Base-by-base conservation (phyloP, 2,329 filamentous ascomycete genomes). In the Phoma sp. region DNA sequence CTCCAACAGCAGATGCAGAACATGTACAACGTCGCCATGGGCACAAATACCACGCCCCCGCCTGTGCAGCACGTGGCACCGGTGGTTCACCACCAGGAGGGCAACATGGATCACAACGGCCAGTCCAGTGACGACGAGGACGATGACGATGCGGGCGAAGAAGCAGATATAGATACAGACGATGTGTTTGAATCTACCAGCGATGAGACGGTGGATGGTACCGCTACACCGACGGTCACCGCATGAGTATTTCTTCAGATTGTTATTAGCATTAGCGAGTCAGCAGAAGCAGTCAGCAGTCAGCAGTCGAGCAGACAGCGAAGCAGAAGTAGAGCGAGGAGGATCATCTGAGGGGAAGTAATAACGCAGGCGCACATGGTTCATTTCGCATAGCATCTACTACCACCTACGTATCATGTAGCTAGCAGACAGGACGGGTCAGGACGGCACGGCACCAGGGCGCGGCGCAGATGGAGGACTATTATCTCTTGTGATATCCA, bases 131-230 rank as follows among this genome's bases (percentile, higher is more conserved):
- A 30, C 6, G 38, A 34, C 6, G 38, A 34, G 20, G 21, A 42
- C 11, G 50, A 47, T 7, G 14, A 30, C 7, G 65, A 67, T 18
- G 65, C 65, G 2, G 68, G 55, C 0, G 67, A 65, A 5, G 68
- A 73, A 37, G 64, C 59, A 5, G 65, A 68, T 42, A 46, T 67
- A 14, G 68, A 71, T 17, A 66, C 59, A 1, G 69, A 72, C 6
- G 67, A 65, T 6, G 56, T 67, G 10, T 62, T 67, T 21, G 63
- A 59, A 3, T 63, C 63, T 42, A 59, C 59, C 6, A 65, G 68
- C 0, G 49, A 34, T 4, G 42, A 37, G 2, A 21, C 7, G 1
- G 42, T 4, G 1, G 32, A 45, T 10, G 47, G n/a, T 2, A 7
- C 28, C n/a, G 12, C 14, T 14, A 39, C 45, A n/a, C 34, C 18